These are phyloP conservation scores for Xerocomellus dryophilus DNA, from an alignment of 768 basidiomycete genomes.

Conservation along the genomic window DNA sequence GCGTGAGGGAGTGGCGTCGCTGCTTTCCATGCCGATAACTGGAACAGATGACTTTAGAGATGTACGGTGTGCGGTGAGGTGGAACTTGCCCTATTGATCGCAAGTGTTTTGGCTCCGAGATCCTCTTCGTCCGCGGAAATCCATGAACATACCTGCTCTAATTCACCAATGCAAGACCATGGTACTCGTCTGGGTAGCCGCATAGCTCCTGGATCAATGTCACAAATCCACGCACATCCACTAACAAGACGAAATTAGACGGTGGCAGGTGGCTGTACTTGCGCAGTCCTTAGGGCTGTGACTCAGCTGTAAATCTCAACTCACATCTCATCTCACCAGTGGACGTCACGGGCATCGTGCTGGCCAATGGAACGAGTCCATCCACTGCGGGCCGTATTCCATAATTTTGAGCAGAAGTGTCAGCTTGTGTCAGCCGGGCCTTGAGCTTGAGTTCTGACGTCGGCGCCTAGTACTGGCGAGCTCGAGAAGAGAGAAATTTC, in stretches of 20 bases:
- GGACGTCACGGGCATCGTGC: too few species aligned
- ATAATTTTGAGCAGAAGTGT: too few species aligned
- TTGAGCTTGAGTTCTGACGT: too few species aligned
- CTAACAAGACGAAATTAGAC: neutral
- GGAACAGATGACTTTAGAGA: constrained; percentile 12
- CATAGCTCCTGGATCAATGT: constrained; percentile 39
- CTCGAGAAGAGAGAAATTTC: too few species aligned
- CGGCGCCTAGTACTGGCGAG: too few species aligned
- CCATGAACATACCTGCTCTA: constrained; percentile 74
- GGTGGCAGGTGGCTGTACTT: neutral
- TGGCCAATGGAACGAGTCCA: too few species aligned
- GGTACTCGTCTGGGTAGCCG: constrained; percentile 77
- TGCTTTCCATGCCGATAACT: constrained; percentile 82
- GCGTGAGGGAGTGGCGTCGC: constrained; percentile 77
- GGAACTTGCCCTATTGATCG: constrained; percentile 61
- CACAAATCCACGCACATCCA: neutral
- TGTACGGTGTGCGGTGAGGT: neutral
- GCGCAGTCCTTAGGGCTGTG: too few species aligned
- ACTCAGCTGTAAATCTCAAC: too few species aligned
- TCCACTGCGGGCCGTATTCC: too few species aligned
- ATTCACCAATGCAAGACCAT: constrained; percentile 66
- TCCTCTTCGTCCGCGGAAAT: constrained; percentile 68
- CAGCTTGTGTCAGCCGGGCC: too few species aligned
- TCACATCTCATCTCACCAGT: too few species aligned
- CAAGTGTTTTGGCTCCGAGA: constrained; percentile 49